phyloP scores from a whole-genome alignment of 2,329 filamentous ascomycete genomes.

The Aspergillus costaricaensis region DNA sequence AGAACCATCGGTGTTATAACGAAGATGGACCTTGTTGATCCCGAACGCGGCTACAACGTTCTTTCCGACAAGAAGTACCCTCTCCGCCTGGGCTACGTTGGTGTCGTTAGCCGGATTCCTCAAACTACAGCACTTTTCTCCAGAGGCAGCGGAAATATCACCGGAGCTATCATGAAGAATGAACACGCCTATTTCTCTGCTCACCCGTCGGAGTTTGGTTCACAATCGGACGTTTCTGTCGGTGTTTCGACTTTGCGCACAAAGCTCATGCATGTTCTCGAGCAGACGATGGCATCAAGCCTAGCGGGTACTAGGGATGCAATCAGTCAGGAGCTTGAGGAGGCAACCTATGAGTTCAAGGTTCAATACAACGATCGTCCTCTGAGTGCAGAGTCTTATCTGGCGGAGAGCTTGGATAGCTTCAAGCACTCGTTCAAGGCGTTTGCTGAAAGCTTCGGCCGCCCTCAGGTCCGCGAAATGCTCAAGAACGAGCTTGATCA shows the following conservation, averaged over 20 bases:
- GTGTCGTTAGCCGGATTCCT: conserved; percentile 85
- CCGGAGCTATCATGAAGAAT: conserved; percentile 79
- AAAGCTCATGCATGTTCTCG: conserved; percentile 95
- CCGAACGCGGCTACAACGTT: conserved; percentile 73
- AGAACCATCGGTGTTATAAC: conserved; percentile 98
- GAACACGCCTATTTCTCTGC: conserved; percentile 84
- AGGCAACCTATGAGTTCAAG: conserved; percentile 98
- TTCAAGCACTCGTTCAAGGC: conserved; percentile 99
- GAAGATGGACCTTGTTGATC: conserved; percentile 97
- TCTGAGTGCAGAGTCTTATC: conserved; percentile 90
- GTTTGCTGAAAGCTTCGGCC: conserved; percentile 85
- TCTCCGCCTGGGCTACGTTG: conserved; percentile 90
- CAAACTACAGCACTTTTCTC: conserved; percentile 71
- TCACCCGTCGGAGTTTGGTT: conserved; percentile 78
- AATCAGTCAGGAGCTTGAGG: conserved; percentile 91
- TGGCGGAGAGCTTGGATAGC: conserved; percentile 89
- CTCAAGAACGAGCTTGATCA: conserved; percentile 93
- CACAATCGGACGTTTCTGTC: conserved; percentile 70
- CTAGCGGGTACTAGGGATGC: conserved; percentile 86
- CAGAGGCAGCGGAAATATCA: conserved; percentile 76
- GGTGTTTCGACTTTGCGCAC: conserved; percentile 86
- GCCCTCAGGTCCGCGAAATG: conserved; percentile 83
- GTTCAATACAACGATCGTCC: conserved; percentile 98
- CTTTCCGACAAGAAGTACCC: conserved; percentile 91
- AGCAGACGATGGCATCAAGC: conserved; percentile 94